phyloP scores from a whole-genome alignment of 2,329 filamentous ascomycete genomes.

The Colletotrichum nymphaeae region DNA sequence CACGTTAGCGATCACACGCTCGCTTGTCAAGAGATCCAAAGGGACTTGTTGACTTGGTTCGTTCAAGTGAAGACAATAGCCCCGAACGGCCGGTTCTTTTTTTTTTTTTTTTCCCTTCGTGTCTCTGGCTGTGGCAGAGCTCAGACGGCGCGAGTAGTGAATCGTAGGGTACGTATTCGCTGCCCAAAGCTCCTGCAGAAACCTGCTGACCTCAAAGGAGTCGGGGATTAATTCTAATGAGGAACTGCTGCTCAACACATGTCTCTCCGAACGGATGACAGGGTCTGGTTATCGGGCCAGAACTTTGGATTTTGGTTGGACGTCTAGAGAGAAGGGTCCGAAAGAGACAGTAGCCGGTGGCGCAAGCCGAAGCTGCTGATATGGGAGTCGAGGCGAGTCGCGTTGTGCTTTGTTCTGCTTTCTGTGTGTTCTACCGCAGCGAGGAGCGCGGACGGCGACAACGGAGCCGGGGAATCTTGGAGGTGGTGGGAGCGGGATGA shows the following conservation, averaged over 20 bases:
- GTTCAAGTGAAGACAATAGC: conserved; percentile 14
- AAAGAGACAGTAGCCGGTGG: neutral
- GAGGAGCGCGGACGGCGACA: neutral
- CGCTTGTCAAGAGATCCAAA: neutral
- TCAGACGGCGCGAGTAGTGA: conserved; percentile 13
- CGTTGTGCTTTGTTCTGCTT: neutral
- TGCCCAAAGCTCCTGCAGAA: conserved; percentile 75
- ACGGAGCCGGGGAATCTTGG: neutral
- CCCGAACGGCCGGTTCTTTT: conserved; percentile 16
- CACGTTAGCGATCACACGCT: neutral
- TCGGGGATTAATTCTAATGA: conserved; percentile 44
- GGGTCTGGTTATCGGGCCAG: conserved; percentile 34
- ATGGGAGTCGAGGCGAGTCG: neutral
- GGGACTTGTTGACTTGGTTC: neutral
- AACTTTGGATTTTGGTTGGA: conserved; percentile 46
- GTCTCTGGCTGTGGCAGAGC: conserved; percentile 6
- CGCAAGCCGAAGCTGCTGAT: neutral
- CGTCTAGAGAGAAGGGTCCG: neutral
- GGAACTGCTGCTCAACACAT: conserved; percentile 36
- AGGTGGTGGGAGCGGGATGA: neutral
- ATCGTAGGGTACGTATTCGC: conserved; percentile 27
- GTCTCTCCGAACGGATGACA: conserved; percentile 14
- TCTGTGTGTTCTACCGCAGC: neutral
- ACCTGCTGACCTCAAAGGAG: conserved; percentile 86
- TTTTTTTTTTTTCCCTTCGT: conserved; percentile 3